A percentile compares a stretch with the other conserved stretches of the same genome.
Conservation (phyloP, 768 basidiomycete species). For the Hypsizygus marmoreus region DNA sequence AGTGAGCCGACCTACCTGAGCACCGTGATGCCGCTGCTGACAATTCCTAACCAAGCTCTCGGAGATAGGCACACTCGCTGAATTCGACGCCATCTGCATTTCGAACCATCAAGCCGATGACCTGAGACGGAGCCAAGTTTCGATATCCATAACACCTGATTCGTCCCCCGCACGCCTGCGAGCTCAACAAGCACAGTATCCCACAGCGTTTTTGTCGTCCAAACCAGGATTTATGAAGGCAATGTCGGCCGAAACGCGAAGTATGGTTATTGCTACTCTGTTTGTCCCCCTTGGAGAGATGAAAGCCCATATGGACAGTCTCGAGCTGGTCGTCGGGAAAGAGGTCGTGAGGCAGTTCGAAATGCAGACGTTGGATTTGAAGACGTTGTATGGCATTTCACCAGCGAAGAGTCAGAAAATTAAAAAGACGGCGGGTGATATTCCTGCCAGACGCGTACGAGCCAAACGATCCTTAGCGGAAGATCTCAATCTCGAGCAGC, state of each 20-base stretch:
- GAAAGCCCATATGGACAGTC: conserved; percentile 37
- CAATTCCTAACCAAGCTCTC: conserved; percentile 31
- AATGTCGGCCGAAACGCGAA: conserved; percentile 39
- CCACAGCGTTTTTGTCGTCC: conserved; percentile 33
- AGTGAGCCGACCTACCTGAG: conserved; percentile 27
- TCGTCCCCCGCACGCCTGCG: conserved; percentile 30
- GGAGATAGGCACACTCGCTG: conserved; percentile 42
- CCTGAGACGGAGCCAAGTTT: conserved; percentile 32
- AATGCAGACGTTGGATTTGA: conserved; percentile 23
- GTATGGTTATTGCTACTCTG: conserved; percentile 32
- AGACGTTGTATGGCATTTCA: conserved; percentile 15
- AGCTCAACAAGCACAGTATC: conserved; percentile 42
- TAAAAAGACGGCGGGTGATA: background rate
- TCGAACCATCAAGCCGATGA: conserved; percentile 40
- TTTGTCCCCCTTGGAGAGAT: conserved; percentile 33
- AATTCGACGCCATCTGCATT: conserved; percentile 45
- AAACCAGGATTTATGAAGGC: conserved; percentile 32
- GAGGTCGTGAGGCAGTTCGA: conserved; percentile 37
- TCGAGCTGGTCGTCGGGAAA: conserved; percentile 34
- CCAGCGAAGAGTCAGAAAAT: background rate
- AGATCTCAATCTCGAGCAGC: conserved; percentile 8
- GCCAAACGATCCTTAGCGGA: conserved; percentile 5
- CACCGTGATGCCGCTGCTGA: conserved; percentile 8
- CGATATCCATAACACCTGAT: conserved; percentile 19
- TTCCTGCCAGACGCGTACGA: background rate